These are phyloP conservation scores for Paramecium caudatum DNA, from an alignment of 73 alveolate species.

Conservation along the genomic window DNA sequence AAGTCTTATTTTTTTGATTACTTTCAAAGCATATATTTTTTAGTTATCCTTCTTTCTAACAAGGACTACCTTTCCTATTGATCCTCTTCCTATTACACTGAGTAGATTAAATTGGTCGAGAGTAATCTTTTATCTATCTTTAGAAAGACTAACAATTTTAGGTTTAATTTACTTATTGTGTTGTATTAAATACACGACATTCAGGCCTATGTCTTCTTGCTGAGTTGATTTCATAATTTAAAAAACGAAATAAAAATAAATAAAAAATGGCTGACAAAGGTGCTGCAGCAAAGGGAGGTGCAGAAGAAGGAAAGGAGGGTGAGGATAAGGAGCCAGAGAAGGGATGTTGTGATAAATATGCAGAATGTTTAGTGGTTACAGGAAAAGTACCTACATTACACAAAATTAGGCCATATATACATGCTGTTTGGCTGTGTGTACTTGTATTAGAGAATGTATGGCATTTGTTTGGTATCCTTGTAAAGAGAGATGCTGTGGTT, in stretches of 20 bases:
- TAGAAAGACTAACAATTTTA: not conserved
- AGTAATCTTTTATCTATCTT: not conserved
- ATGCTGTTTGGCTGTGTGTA: constrained; percentile 66
- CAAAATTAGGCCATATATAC: constrained; percentile 59
- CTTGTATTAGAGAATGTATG: constrained; percentile 75
- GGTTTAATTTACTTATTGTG: not conserved
- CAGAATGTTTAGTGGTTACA: constrained; percentile 64
- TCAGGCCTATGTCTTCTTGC: not conserved
- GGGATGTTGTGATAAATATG: constrained; percentile 74
- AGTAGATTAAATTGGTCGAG: constrained; percentile 58
- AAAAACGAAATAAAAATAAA: constrained; percentile 38
- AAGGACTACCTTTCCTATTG: constrained; percentile 77
- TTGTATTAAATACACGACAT: constrained; percentile 21
- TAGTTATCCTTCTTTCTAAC: constrained; percentile 76
- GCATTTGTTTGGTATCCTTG: constrained; percentile 86
- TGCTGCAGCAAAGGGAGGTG: constrained; percentile 55
- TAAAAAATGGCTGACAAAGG: not conserved
- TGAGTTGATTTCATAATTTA: not conserved
- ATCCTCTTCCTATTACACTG: constrained; percentile 77
- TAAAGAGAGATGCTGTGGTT: constrained; percentile 86
- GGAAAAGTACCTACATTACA: constrained; percentile 36
- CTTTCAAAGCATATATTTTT: constrained; percentile 78
- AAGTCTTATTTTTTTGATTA: constrained; percentile 71
- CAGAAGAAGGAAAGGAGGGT: constrained; percentile 76
- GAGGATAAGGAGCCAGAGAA: constrained; percentile 73